A percentile compares a stretch with the other conserved stretches of the same genome.
Conservation (phyloP, 805 yeast species). For the Candida montana region DNA sequence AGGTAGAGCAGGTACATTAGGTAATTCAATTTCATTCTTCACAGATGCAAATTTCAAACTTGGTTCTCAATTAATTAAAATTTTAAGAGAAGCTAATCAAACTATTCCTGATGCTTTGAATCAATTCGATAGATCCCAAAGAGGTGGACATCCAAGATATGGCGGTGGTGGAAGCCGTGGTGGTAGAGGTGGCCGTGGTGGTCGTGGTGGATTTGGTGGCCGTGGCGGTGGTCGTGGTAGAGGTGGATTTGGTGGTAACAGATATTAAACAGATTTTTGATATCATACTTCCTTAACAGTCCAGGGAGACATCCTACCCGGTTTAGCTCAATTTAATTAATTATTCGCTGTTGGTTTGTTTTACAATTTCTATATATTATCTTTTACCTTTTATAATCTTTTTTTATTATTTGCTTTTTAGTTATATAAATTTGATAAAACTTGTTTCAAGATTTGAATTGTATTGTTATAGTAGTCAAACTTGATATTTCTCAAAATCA, state of each 20-base stretch:
- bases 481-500: no score
- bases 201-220: slow-evolving; percentile 27
- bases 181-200: slow-evolving; percentile 32
- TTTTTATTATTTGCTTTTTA: no score
- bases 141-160: slow-evolving; percentile 48
- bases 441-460: no score
- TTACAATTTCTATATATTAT: no score
- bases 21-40: slow-evolving; percentile 94
- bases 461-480: no score
- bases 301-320: no score
- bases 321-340: no score
- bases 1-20: slow-evolving; percentile 96
- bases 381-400: no score
- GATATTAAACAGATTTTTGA: slow-evolving; percentile 7
- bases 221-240: slow-evolving; percentile 12
- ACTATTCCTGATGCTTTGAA: slow-evolving; percentile 74
- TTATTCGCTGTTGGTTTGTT: no score
- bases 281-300: no score
- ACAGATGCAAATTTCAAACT: slow-evolving; percentile 81
- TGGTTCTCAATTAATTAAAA: slow-evolving; percentile 85
- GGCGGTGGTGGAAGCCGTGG: slow-evolving; percentile 36
- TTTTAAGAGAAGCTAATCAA: slow-evolving; percentile 94
- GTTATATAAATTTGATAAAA: no score
- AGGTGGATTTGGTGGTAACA: slow-evolving; percentile 15
- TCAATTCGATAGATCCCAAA: slow-evolving; percentile 71